Conservation (phyloP, 345 rosid genomes). For the Crucihimalaya himalaica region DNA sequence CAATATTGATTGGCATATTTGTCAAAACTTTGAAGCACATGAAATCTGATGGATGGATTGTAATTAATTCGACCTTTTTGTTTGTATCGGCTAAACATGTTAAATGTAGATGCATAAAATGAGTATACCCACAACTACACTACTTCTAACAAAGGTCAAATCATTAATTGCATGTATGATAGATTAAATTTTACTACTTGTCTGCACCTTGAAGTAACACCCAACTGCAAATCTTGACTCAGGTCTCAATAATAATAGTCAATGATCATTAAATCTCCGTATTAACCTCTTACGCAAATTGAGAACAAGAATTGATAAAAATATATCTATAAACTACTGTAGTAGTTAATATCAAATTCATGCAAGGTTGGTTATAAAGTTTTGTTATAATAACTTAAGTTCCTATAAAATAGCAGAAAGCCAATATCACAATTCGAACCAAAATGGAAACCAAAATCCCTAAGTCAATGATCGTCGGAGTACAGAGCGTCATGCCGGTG, state of each 20-base stretch:
- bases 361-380: neutral
- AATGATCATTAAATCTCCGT: conserved; percentile 18
- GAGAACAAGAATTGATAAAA: neutral
- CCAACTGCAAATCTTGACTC: conserved; percentile 18
- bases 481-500: conserved; percentile 56
- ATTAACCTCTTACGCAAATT: conserved; percentile 5
- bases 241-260: neutral
- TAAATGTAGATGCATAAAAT: neutral
- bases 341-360: too few relatives aligned
- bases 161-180: neutral
- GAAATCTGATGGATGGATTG: neutral
- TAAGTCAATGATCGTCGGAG: conserved; percentile 47
- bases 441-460: conserved; percentile 39
- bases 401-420: conserved; percentile 25
- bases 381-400: neutral
- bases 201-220: neutral
- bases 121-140: neutral
- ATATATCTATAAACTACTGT: too few relatives aligned
- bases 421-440: neutral
- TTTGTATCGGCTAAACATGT: neutral
- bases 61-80: neutral
- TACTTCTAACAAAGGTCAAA: neutral
- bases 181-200: neutral
- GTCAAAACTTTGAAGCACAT: neutral
- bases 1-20: neutral